phyloP scores from a whole-genome alignment of 2,329 filamentous ascomycete genomes.

The Penicillium oxalicum region DNA sequence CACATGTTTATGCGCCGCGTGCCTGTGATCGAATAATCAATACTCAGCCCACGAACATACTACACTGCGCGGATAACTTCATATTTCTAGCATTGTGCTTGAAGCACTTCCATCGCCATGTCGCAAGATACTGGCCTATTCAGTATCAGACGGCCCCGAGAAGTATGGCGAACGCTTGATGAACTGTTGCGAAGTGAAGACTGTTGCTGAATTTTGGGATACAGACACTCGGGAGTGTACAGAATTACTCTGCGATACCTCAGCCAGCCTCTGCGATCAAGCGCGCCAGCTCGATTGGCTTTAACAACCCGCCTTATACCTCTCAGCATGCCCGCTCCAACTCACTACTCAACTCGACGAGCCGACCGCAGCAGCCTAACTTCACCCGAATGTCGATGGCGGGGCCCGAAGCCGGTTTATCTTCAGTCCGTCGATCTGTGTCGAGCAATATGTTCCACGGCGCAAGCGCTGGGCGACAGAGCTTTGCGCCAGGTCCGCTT shows the following conservation, averaged over 20 bases:
- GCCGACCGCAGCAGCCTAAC: slow-evolving; percentile 76
- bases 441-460: slow-evolving; percentile 60
- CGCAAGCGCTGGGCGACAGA: slow-evolving; percentile 60
- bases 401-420: slow-evolving; percentile 72
- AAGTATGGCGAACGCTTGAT: slow-evolving; percentile 54
- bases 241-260: slow-evolving; percentile 75
- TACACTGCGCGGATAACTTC: not conserved
- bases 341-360: slow-evolving; percentile 80
- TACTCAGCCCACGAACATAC: not conserved
- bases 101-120: slow-evolving; percentile 51
- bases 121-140: slow-evolving; percentile 83
- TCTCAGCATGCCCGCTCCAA: slow-evolving; percentile 72
- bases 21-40: slow-evolving; percentile 2
- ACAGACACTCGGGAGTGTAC: slow-evolving; percentile 76
- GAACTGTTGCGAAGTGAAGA: slow-evolving; percentile 1
- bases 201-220: slow-evolving; percentile 15
- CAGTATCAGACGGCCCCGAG: slow-evolving; percentile 85
- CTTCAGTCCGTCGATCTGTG: slow-evolving; percentile 75
- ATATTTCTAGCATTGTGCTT: slow-evolving; percentile 16
- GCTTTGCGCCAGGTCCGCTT: slow-evolving; percentile 58
- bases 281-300: slow-evolving; percentile 72
- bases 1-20: slow-evolving; percentile 8
- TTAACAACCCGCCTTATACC: slow-evolving; percentile 58
- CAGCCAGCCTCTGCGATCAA: slow-evolving; percentile 93
- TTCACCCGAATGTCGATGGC: slow-evolving; percentile 71